Evolutionary conservation across 495 filamentous ascomycete species (phyloP), one percentile per base, ranked within the genome.

Genomic region (Lasiosphaeriaceae sp.): DNA sequence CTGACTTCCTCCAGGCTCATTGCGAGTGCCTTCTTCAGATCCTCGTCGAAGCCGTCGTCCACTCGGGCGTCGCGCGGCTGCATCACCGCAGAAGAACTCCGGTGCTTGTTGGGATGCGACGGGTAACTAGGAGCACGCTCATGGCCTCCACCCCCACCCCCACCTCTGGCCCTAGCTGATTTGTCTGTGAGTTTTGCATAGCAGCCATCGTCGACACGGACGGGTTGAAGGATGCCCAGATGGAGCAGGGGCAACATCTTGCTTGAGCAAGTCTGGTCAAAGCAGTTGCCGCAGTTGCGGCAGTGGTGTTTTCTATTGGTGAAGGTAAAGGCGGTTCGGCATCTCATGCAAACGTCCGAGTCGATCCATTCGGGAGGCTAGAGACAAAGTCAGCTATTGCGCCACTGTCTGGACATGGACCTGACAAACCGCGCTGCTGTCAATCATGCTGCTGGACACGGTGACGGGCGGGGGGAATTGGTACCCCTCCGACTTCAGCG

Each of bases 281-380:
- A 98, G 52, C 96, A 94, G 68, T 92, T 96, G 21, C 94, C 94
- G 64, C 94, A 98, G 66, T 98, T 98, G 45, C 94, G 84, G 64
- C 94, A 98, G 70, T 98, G 94, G 64, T 98, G 94, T 63, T 97
- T 98, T 64, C 94, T 84, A 69, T 98, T 98, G 56, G 91, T 97
- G 66, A 97, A 97, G 34, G 90, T 96, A 66, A 98, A 98, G 6
- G 91, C 70, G 21, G 92, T 96, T 56, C 94, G 84, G 65, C 94
- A 98, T 69, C 94, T 85, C 94, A 98, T 97, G 66, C 94, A 98
- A 22, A 98, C 94, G 63, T 98, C 94, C 1, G 93, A 96, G 71
- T 98, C 95, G 29, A 86, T 86, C 94, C 94, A 98, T 70, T 97
- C 94, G 3, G 94, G 94, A 3, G 94, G 94, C 92, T 96, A 60